Evolutionary conservation across 495 filamentous ascomycete species (phyloP).

Genomic region (Neurospora africana): DNA sequence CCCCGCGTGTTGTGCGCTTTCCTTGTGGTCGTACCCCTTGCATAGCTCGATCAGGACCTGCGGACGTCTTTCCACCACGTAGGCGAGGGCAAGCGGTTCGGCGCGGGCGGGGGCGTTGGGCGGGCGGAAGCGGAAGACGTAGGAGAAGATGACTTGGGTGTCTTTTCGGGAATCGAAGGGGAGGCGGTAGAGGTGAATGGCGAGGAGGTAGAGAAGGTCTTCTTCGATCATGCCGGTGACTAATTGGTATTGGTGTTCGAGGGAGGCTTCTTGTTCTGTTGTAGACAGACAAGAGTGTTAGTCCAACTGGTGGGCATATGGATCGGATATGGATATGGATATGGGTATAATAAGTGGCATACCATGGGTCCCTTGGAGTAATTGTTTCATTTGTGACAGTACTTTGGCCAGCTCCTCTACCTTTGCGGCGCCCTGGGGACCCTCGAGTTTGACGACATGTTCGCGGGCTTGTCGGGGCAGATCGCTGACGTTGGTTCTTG

Average conservation of each 20-base stretch:
- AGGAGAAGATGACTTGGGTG: conserved; percentile 80
- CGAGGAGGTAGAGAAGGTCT: conserved; percentile 75
- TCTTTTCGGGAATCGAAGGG: conserved; percentile 93
- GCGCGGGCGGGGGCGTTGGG: conserved; percentile 44
- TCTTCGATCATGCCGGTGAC: conserved; percentile 73
- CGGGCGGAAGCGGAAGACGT: conserved; percentile 71
- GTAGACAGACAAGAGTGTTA: background rate
- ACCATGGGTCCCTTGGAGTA: conserved; percentile 79
- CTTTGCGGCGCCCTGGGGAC: conserved; percentile 39
- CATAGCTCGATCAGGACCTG: conserved; percentile 84
- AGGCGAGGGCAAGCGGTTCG: conserved; percentile 72
- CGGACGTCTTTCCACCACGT: conserved; percentile 72
- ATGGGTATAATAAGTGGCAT: conserved; percentile 6
- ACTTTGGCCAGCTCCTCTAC: conserved; percentile 53
- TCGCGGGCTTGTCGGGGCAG: conserved; percentile 44
- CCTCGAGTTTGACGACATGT: conserved; percentile 43
- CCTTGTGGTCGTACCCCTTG: conserved; percentile 75
- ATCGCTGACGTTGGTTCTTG: conserved; percentile 42
- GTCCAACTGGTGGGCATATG: background rate
- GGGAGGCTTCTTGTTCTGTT: conserved; percentile 71
- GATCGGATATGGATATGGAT: background rate
- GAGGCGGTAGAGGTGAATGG: conserved; percentile 64
- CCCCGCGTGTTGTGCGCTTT: conserved; percentile 89
- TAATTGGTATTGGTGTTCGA: conserved; percentile 74
- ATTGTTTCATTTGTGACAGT: conserved; percentile 70